Percentiles rank a stretch among this genome's conserved stretches.
Conservation (phyloP, 2,329 filamentous ascomycete species). For the Penicillium sp. region DNA sequence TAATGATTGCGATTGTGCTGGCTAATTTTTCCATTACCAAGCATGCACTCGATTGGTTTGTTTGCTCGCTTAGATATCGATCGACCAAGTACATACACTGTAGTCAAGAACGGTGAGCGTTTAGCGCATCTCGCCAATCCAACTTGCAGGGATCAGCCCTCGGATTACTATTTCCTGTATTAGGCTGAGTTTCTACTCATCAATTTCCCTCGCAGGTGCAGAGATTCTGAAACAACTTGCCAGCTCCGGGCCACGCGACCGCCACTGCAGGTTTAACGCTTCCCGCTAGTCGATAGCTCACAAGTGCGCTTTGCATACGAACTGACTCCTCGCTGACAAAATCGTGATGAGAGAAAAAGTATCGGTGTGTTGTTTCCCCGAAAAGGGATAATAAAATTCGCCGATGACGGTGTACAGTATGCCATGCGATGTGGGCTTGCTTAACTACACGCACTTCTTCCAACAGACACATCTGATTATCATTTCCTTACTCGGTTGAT, state of each 20-base stretch:
- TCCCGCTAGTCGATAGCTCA: slow-evolving; percentile 19
- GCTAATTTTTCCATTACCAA: neutral
- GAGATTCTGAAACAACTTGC: slow-evolving; percentile 19
- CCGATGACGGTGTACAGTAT: neutral
- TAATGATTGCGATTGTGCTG: neutral
- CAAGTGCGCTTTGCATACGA: slow-evolving; percentile 1
- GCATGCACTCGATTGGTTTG: no score
- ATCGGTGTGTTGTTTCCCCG: neutral
- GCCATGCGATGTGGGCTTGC: neutral
- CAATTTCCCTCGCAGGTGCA: neutral
- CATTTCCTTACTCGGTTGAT: slow-evolving; percentile 1
- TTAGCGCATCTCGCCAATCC: neutral
- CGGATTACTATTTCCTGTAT: slow-evolving; percentile 1
- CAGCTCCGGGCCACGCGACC: slow-evolving; percentile 22
- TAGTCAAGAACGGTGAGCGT: slow-evolving; percentile 1
- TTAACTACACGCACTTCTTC: neutral
- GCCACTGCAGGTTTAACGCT: slow-evolving; percentile 15
- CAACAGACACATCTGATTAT: neutral
- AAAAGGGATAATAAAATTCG: neutral
- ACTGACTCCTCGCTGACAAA: neutral
- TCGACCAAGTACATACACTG: neutral
- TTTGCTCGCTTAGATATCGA: neutral
- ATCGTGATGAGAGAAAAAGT: neutral
- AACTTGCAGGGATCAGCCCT: slow-evolving; percentile 15
- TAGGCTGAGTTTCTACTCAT: neutral